A percentile compares a stretch with the other conserved stretches of the same genome.
Conservation (phyloP, 768 basidiomycete genomes). For the Boletales sp. region DNA sequence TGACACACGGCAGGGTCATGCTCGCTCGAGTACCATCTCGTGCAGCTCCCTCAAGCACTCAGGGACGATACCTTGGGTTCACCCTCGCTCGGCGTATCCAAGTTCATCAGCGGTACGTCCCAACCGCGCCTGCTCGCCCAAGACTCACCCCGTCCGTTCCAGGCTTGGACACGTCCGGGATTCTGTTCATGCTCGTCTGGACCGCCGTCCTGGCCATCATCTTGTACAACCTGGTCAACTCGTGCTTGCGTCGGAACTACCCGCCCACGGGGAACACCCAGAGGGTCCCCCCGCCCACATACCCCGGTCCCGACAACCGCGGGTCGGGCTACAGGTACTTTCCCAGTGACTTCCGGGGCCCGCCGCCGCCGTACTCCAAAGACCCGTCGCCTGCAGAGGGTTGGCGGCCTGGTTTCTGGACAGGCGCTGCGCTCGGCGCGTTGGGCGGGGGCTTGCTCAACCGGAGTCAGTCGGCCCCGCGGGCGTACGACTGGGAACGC, state of each 20-base stretch:
- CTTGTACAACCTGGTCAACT: slow-evolving; percentile 54
- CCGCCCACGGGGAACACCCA: slow-evolving; percentile 31
- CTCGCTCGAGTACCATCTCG: slow-evolving; percentile 78
- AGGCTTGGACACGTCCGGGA: slow-evolving; percentile 47
- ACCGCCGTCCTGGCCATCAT: slow-evolving; percentile 48
- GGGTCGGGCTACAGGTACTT: slow-evolving; percentile 45
- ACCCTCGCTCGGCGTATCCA: slow-evolving; percentile 8
- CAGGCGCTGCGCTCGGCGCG: slow-evolving; percentile 73
- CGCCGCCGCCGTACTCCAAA: slow-evolving; percentile 57
- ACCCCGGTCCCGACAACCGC: slow-evolving; percentile 26
- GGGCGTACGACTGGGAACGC: slow-evolving; percentile 60
- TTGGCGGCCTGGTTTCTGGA: slow-evolving; percentile 81
- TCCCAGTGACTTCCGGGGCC: slow-evolving; percentile 46
- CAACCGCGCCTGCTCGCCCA: neutral
- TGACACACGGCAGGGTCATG: slow-evolving; percentile 63
- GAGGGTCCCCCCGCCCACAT: slow-evolving; percentile 21
- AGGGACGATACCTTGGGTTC: slow-evolving; percentile 12
- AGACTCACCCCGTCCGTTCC: neutral
- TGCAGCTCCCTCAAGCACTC: slow-evolving; percentile 53
- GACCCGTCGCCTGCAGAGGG: slow-evolving; percentile 27
- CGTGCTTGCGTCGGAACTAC: slow-evolving; percentile 42
- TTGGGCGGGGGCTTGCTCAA: slow-evolving; percentile 59
- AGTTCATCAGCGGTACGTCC: slow-evolving; percentile 23
- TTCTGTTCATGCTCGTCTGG: slow-evolving; percentile 59
- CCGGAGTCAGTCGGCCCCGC: slow-evolving; percentile 27